Evolutionary conservation across 441 rosid species (phyloP), one percentile per base, ranked within the genome.

Genomic region (Populus hybrid): DNA sequence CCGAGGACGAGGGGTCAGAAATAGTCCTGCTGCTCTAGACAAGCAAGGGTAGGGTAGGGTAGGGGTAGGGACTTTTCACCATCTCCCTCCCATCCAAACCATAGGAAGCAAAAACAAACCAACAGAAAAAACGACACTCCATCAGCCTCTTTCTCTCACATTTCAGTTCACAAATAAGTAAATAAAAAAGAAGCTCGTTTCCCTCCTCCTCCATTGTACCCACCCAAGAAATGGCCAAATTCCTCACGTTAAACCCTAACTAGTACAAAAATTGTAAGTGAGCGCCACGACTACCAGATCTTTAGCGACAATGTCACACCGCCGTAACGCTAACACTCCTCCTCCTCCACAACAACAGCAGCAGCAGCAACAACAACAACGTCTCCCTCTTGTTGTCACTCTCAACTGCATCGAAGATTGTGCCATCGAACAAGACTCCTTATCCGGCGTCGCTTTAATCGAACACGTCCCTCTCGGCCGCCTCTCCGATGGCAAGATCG

Each of bases 351-450:
- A 21, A 2, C 14, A 40, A 9, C 26, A 26, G 26, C 64, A 86
- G 53, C 75, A 28, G 2, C 67, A 8, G 2, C 68, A 23, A 2
- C 45, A 40, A 21, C 65, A 9, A 63, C 65, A 86, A 63, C 75
- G 90, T 6, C 86, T 88, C 26, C 96, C 98, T 65, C 78, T 82
- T 38, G 94, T 93, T 61, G 92, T 90, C 72, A 81, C 94, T 69
- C 98, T 96, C 86, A 96, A 93, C 90, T 96, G 98, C 86, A 81
- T 96, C 79, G 98, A 94, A 38, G 98, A 92, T 79, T 92, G 91
- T 84, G 79, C 84, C 72, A 82, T 89, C 78, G 99, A 96, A 85
- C 94, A 91, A 76, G 93, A 88, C 56, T 92, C 92, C 33, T 89
- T 96, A 68, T 74, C 91, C 84, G 97, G 94, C 79, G 89, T 94